These are phyloP conservation scores for Termitomyces sp. DNA, from an alignment of 768 basidiomycete species.

Conservation along the genomic window DNA sequence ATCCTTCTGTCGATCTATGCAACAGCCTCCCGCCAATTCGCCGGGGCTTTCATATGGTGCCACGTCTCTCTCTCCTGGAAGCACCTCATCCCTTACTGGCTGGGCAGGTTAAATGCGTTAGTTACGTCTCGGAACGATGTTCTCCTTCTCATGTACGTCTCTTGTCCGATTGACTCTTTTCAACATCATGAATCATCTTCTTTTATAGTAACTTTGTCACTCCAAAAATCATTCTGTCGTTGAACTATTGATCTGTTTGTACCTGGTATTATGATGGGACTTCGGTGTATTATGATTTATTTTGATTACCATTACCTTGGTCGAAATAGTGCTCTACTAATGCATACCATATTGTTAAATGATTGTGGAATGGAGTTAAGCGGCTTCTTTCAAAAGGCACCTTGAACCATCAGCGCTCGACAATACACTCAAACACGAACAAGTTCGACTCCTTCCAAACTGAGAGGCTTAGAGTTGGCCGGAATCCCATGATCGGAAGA, in stretches of 20 bases:
- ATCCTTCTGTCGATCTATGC: conserved; percentile 7
- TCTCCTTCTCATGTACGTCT: not conserved
- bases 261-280: not conserved
- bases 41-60: conserved; percentile 13
- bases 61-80: conserved; percentile 22
- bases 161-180: not conserved
- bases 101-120: conserved; percentile 37
- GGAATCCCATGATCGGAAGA: not conserved
- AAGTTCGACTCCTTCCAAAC: not conserved
- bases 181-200: not conserved
- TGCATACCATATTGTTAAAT: not conserved
- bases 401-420: not conserved
- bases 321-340: not conserved
- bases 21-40: conserved; percentile 6
- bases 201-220: not conserved
- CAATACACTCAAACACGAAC: not conserved
- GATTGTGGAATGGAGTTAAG: not conserved
- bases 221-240: not conserved
- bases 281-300: not conserved
- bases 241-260: not conserved
- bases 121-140: conserved; percentile 11
- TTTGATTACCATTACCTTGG: not conserved
- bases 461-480: not conserved
- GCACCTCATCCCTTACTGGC: conserved; percentile 39
- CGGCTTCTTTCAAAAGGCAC: not conserved